Evolutionary conservation across 768 basidiomycete genomes (phyloP).

Genomic region (Russula foetens): DNA sequence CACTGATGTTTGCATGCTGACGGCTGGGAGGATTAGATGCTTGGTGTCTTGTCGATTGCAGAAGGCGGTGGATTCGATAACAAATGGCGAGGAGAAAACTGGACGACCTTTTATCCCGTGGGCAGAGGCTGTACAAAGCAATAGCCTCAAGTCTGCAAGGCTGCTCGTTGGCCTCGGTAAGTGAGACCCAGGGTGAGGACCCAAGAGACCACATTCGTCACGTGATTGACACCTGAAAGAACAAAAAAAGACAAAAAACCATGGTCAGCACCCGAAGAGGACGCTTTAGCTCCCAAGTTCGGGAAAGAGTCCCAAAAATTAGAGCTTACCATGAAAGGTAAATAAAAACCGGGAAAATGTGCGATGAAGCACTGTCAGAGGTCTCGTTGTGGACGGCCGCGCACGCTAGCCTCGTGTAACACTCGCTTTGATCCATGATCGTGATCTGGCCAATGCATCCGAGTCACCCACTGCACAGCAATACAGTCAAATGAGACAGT

Average conservation of each 20-base stretch:
- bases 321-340: neutral
- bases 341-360: too few species aligned
- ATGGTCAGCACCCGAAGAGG: neutral
- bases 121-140: neutral
- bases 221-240: neutral
- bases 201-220: neutral
- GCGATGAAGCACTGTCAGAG: neutral
- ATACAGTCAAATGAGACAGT: neutral
- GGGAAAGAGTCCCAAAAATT: neutral
- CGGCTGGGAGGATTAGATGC: neutral
- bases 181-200: neutral
- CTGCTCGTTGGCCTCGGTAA: neutral
- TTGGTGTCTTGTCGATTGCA: neutral
- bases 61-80: neutral
- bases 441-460: neutral
- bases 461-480: neutral
- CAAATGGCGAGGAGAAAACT: neutral
- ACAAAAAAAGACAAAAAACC: neutral
- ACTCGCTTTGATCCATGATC: neutral
- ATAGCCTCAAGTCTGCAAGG: neutral
- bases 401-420: neutral
- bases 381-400: neutral
- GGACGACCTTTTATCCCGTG: neutral
- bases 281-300: neutral
- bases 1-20: neutral